Base-by-base conservation (phyloP, 805 yeast species). In the Metschnikowia vanudenii region DNA sequence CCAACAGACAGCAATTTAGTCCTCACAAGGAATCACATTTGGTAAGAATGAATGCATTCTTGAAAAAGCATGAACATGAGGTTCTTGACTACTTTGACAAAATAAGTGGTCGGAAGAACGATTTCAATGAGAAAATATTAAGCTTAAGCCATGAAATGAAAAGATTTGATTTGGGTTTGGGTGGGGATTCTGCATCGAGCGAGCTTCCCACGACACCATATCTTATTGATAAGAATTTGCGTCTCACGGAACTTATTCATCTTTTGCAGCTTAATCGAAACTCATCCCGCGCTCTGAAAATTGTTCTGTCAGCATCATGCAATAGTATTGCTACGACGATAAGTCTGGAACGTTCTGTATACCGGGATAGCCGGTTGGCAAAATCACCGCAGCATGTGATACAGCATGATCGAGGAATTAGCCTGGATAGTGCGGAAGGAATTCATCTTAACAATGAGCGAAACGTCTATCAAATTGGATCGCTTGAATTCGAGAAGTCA, bases 1-100 rank as follows among this genome's bases (percentile, higher is more conserved):
- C 96, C 2, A 92, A 85, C 53, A 67, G 96, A 39, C 80, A 84
- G 18, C 65, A 66, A 39, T 89, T 94, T 64, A 68, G 68, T n/a
- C 85, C 88, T 8, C 81, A 82, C 39, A 92, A 91, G 58, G 98
- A 92, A 58, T 89, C 94, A 0, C 88, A 84, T 73, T 70, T 92
- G 65, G 71, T 78, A 16, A 71, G 68, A 29, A 75, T 92, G 80
- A 92, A 94, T 63, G 58, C 58, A 1, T 90, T 92, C 55, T 73
- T 92, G 17, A 69, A 73, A 2, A 71, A 68, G 13, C 83, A 85
- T 56, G 74, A 74, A 43, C 65, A 55, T 0, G 88, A 87, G 54
- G 66, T 90, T 7, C 57, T 73, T n/a, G 81, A 80, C 14, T 92
- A 88, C 66, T 78, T 85, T 55, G 88, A 81, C 58, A 80, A 78